Percentiles rank a stretch among this genome's conserved stretches.
Conservation (phyloP, 2,329 filamentous ascomycete genomes). For the Xylaria sp. region DNA sequence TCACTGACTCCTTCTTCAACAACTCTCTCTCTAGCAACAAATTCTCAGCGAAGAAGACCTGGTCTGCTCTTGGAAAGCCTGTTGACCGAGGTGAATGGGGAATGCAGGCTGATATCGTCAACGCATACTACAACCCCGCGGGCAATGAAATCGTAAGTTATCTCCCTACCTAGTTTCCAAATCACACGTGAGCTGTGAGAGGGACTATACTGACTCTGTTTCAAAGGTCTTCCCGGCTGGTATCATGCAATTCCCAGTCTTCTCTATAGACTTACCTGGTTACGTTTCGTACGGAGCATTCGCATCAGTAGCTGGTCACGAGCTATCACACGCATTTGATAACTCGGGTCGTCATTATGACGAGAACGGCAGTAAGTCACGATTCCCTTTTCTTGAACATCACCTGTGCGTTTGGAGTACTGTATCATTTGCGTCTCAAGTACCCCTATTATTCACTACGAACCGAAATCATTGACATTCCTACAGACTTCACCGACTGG, state of each 20-base stretch:
- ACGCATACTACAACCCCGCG: conserved; percentile 57
- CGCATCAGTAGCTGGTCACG: conserved; percentile 57
- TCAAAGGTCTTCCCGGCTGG: conserved; percentile 52
- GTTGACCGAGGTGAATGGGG: conserved; percentile 55
- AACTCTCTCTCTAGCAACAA: conserved; percentile 47
- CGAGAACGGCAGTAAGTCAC: conserved; percentile 44
- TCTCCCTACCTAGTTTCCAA: background rate
- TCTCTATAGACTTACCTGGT: conserved; percentile 50
- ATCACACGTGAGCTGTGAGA: background rate
- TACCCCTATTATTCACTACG: no score
- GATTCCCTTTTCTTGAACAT: background rate
- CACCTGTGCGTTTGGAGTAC: background rate
- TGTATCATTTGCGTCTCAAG: no score
- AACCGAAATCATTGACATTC: conserved; percentile 4
- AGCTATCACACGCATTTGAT: conserved; percentile 63
- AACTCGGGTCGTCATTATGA: conserved; percentile 59
- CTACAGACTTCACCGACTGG: conserved; percentile 53
- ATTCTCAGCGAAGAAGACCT: conserved; percentile 42
- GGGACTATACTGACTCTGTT: conserved; percentile 1
- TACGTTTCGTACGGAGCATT: conserved; percentile 56
- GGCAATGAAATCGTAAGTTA: conserved; percentile 52
- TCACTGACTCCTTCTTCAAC: conserved; percentile 50
- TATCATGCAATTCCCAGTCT: conserved; percentile 61
- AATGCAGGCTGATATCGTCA: conserved; percentile 55
- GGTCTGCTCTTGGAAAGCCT: conserved; percentile 54